Percentiles rank a stretch among this genome's conserved stretches.
These are phyloP conservation scores for Candida fluviatilis DNA, from an alignment of 805 yeast species.

Conservation along the genomic window DNA sequence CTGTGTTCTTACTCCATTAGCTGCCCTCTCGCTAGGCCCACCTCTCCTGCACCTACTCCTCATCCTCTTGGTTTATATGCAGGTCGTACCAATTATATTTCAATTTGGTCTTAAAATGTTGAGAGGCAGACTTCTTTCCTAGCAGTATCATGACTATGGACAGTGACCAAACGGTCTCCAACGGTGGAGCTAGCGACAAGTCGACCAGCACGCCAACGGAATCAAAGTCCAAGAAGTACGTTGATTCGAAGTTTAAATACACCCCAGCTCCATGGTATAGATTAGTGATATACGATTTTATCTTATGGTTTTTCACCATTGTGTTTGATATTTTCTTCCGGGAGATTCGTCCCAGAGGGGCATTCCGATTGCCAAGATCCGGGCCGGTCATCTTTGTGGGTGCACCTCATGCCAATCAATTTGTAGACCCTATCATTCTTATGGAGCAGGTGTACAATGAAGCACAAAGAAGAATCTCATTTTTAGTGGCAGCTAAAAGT, in stretches of 20 bases:
- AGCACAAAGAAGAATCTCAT: conserved; percentile 66
- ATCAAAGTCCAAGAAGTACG: background rate
- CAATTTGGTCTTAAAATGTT: too few relatives aligned
- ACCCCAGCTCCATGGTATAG: conserved; percentile 21
- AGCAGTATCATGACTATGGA: too few relatives aligned
- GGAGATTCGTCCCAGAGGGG: conserved; percentile 85
- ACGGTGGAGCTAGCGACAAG: background rate
- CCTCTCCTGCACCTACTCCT: too few relatives aligned
- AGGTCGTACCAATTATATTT: too few relatives aligned
- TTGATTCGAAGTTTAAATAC: conserved; percentile 1
- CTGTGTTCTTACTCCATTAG: too few relatives aligned
- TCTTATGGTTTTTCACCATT: conserved; percentile 34
- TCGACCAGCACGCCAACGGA: background rate
- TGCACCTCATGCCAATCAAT: conserved; percentile 97
- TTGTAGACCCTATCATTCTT: conserved; percentile 75
- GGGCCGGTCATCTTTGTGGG: conserved; percentile 93
- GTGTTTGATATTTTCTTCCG: conserved; percentile 69
- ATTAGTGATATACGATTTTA: conserved; percentile 27
- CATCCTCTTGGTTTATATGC: too few relatives aligned
- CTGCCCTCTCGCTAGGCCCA: too few relatives aligned
- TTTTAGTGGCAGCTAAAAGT: conserved; percentile 82
- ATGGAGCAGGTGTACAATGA: conserved; percentile 74
- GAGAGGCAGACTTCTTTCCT: too few relatives aligned
- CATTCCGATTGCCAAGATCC: conserved; percentile 59
- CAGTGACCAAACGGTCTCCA: background rate